Base-by-base conservation (phyloP, 805 yeast genomes). In the Starmerella bombicola region DNA sequence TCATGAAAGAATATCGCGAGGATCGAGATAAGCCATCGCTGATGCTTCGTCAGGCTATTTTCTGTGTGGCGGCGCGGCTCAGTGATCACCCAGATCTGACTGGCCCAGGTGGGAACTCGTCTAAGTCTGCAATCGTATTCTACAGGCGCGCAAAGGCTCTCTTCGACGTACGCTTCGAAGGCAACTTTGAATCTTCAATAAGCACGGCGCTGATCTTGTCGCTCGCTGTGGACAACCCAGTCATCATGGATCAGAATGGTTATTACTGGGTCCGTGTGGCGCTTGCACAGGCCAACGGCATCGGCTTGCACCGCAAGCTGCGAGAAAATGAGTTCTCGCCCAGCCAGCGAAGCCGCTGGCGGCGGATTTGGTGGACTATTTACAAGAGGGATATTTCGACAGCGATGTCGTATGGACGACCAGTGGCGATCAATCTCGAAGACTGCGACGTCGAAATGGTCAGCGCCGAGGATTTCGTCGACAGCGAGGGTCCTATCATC, bases 381-480 rank as follows among this genome's bases (percentile, higher is more conserved):
- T 78, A 76, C 56, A 71, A 74, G 43, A 75, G 81, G 50, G 93
- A 81, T 58, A 63, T 83, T 19, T 65, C 71, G 30, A 73, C 76
- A 8, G 75, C 85, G 2, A 69, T 78, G 37, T 82, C 85, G 0
- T 75, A 76, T 59, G 86, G 91, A 13, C 66, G 85, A 41, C 91
- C 93, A 0, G 60, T 72, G 5, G 65, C 70, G 51, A 76, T 82
- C 36, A 77, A 76, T 50, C 64, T 79, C 46, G 78, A 74, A 36
- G 88, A 81, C 54, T 74, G 81, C 53, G 86, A 78, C 53, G 83
- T 78, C 18, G 74, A 76, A n/a, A 76, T 78, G 81, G 54, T 82
- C 15, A 66, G 70, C 0, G 56, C 67, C n/a, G 75, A 70, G 0
- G 93, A 82, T 56, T 74, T 82, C 44, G 20, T 22, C 19, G 40